Base-by-base conservation (phyloP, 2,329 filamentous ascomycete species). In the Fusarium subtropicale region DNA sequence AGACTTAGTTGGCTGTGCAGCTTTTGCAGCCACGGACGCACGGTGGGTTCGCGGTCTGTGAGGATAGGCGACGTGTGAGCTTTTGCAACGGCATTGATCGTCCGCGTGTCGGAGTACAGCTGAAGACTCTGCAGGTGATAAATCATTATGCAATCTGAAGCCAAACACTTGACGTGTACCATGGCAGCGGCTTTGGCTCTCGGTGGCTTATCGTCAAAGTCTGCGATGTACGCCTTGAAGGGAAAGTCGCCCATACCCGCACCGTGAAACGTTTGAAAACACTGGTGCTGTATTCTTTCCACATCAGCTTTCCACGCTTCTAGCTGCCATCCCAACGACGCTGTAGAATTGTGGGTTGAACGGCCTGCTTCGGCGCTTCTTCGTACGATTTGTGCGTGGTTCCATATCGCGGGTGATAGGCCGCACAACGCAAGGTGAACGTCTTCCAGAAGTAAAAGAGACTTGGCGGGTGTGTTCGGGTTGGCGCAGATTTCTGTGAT, bases 81-180 rank as follows among this genome's bases (percentile, higher is more conserved):
- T 50, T 56, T 60, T 9, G 71, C 76, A 1, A 78, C 58, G 4
- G 75, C 69, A 13, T 71, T 76, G 11, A 81, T 72, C 4, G 64
- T 74, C 5, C 73, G 60, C 1, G 79, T 66, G 31, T 83, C 79
- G 7, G 79, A 74, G 31, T 77, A 77, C 0, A 82, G 64, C 36
- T 81, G 77, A 16, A 82, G 66, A 3, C 61, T 75, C 45, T 81
- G 75, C 3, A 82, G 69, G 42, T 81, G 77, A 45, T 81, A 79
- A 0, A 81, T 75, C 69, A 80, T 78, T 6, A 73, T 61, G 2
- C 77, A 73, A 24, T 79, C 78, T 2, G 79, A 77, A 6, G 78
- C 64, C 13, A 78, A 64, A 4, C 64, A 69, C 18, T 76, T 74
- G 26, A 81, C 71, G 11, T 80, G 75, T 0, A 57, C 61, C 46